Percentiles rank a stretch among this genome's conserved stretches.
Conservation (phyloP, 192 early-diverging fungal genomes). For the Coemansia sp. region DNA sequence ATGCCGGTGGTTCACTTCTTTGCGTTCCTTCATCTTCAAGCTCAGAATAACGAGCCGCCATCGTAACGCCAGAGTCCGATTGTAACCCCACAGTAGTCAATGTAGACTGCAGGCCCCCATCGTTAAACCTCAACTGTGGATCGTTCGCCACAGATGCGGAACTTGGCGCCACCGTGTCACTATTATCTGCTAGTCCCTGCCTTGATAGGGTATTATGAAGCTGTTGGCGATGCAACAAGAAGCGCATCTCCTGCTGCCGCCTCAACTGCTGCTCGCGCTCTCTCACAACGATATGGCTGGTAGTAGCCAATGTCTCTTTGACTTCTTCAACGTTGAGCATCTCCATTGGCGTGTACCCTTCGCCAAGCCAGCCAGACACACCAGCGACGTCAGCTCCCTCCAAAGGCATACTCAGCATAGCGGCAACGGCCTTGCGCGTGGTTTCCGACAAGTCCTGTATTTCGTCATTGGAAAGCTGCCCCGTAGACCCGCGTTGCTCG, state of each 20-base stretch:
- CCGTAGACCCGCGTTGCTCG: not conserved
- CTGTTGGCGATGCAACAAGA: slow-evolving; percentile 11
- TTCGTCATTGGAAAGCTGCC: slow-evolving; percentile 33
- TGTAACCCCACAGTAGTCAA: slow-evolving; percentile 10
- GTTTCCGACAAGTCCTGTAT: slow-evolving; percentile 46
- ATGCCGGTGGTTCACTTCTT: slow-evolving; percentile 31
- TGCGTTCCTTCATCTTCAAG: slow-evolving; percentile 1
- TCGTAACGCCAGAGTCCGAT: slow-evolving; percentile 9
- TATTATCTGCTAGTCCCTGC: not conserved
- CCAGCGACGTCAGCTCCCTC: slow-evolving; percentile 52
- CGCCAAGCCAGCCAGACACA: slow-evolving; percentile 52
- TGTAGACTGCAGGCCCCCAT: not conserved
- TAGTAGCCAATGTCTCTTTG: slow-evolving; percentile 48
- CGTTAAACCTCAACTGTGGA: not conserved
- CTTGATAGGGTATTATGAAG: slow-evolving; percentile 7
- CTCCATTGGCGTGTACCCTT: slow-evolving; percentile 51
- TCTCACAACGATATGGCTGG: slow-evolving; percentile 49
- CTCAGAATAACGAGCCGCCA: not conserved
- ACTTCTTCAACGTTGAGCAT: slow-evolving; percentile 41
- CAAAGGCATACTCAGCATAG: slow-evolving; percentile 49
- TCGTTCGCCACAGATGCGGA: not conserved
- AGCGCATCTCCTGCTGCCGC: slow-evolving; percentile 33
- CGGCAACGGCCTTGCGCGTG: slow-evolving; percentile 38
- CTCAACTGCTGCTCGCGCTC: slow-evolving; percentile 53
- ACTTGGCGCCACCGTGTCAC: not conserved